Conservation (phyloP, 2,329 filamentous ascomycete species). For the Talaromyces sp. region DNA sequence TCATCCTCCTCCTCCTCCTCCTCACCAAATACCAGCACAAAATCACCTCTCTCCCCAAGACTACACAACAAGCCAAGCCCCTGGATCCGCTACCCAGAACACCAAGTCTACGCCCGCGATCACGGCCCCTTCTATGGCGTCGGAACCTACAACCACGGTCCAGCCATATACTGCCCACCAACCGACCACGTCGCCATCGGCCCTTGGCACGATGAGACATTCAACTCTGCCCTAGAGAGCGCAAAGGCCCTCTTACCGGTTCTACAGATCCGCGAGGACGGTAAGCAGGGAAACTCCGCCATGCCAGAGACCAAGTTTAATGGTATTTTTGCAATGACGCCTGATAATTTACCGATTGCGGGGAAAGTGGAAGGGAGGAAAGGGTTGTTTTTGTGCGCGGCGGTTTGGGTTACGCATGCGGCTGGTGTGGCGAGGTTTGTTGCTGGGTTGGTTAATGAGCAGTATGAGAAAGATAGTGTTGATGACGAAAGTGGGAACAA, state of each 20-base stretch:
- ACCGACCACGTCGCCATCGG: constrained; percentile 18
- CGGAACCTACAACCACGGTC: constrained; percentile 31
- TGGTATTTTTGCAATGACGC: constrained; percentile 4
- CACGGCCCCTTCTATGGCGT: constrained; percentile 30
- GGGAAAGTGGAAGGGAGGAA: constrained; percentile 22
- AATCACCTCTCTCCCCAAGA: neutral
- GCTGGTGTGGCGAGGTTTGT: constrained; percentile 28
- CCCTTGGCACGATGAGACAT: constrained; percentile 22
- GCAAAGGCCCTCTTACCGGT: constrained; percentile 20
- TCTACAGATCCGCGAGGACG: neutral
- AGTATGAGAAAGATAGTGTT: no score
- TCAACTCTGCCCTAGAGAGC: constrained; percentile 15
- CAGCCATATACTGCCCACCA: constrained; percentile 19
- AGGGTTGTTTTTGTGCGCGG: constrained; percentile 29
- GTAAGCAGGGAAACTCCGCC: constrained; percentile 6
- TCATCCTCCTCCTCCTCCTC: neutral
- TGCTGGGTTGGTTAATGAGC: neutral
- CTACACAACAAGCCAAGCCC: constrained; percentile 14
- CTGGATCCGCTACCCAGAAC: constrained; percentile 34
- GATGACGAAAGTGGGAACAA: no score
- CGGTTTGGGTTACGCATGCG: constrained; percentile 35
- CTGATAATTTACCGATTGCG: constrained; percentile 30
- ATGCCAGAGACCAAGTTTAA: constrained; percentile 13
- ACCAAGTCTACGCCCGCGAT: constrained; percentile 32
- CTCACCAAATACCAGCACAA: neutral